A percentile compares a stretch with the other conserved stretches of the same genome.
phyloP scores from a whole-genome alignment of 306 rosid genomes.

The Senna tora region DNA sequence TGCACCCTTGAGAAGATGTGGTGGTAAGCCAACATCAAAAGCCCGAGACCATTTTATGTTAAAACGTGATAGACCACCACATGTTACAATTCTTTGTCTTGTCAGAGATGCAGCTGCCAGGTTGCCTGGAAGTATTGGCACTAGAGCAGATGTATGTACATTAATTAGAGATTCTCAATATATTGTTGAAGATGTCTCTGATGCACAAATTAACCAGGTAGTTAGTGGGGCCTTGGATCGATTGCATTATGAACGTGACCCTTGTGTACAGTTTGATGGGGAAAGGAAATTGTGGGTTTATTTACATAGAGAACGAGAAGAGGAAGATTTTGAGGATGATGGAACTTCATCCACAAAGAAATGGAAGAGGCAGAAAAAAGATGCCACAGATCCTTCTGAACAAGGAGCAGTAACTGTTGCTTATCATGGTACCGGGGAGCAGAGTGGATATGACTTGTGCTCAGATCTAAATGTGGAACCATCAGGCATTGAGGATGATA shows the following conservation, averaged over 20 bases:
- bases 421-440: constrained; percentile 66
- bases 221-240: constrained; percentile 99
- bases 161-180: constrained; percentile 97
- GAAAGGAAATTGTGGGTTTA: constrained; percentile 98
- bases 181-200: constrained; percentile 96
- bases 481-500: constrained; percentile 64
- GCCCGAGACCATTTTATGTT: constrained; percentile 99
- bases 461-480: constrained; percentile 92
- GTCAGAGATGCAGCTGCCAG: constrained; percentile 99
- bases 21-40: constrained; percentile 99
- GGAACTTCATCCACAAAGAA: constrained; percentile 99
- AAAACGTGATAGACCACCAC: constrained; percentile 98
- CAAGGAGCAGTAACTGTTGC: constrained; percentile 84
- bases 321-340: constrained; percentile 99
- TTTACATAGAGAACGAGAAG: constrained; percentile 98
- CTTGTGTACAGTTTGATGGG: constrained; percentile 96
- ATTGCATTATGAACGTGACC: constrained; percentile 98
- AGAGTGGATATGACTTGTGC: constrained; percentile 71
- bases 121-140: constrained; percentile 98
- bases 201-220: constrained; percentile 95
- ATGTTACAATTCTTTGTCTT: constrained; percentile 97
- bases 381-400: constrained; percentile 74
- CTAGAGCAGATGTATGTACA: constrained; percentile 98
- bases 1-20: constrained; percentile 98
- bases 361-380: constrained; percentile 99